phyloP scores from a whole-genome alignment of 2,329 filamentous ascomycete genomes.

The Teratosphaeria zuluensis region DNA sequence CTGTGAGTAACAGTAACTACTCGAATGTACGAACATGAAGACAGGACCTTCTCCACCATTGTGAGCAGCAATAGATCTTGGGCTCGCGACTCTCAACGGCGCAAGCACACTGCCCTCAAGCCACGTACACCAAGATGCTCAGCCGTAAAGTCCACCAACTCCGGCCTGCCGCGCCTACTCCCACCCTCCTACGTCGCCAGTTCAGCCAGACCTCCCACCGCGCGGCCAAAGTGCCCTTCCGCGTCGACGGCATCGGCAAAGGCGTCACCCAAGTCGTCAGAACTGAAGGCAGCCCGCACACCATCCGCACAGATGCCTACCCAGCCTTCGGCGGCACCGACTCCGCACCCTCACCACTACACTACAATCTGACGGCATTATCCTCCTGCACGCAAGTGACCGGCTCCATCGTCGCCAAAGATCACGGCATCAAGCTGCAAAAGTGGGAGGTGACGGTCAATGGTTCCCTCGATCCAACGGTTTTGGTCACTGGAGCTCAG shows the following conservation, averaged over 20 bases:
- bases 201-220: background rate
- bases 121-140: background rate
- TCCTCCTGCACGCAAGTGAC: background rate
- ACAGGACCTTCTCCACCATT: background rate
- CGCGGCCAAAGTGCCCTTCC: background rate
- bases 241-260: background rate
- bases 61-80: background rate
- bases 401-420: background rate
- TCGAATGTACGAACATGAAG: background rate
- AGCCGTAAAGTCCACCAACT: background rate
- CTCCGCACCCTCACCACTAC: background rate
- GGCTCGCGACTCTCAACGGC: background rate
- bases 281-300: background rate
- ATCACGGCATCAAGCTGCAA: background rate
- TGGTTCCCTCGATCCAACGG: background rate
- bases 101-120: background rate
- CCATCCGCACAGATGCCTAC: background rate
- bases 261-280: background rate
- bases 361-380: background rate
- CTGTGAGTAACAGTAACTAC: background rate
- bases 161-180: background rate
- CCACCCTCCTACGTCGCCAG: background rate
- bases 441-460: background rate
- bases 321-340: background rate
- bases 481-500: background rate